Conservation (phyloP, 768 basidiomycete species). For the Suillus brevipes region DNA sequence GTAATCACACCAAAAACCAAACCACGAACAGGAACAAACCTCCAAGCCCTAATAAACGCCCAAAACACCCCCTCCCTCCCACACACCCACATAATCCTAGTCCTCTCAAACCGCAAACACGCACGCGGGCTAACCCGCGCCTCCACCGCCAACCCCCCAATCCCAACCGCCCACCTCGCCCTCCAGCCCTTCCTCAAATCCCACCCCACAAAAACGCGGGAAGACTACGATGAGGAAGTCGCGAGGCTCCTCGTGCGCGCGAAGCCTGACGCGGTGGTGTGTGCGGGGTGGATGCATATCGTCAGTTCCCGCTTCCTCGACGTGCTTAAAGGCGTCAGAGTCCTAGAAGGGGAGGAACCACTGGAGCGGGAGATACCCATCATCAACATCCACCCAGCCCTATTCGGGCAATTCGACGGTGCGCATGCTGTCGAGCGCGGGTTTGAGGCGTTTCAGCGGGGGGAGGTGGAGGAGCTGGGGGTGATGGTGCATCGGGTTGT, state of each 20-base stretch:
- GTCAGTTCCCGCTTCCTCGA: too few species aligned
- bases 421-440: slow-evolving; percentile 89
- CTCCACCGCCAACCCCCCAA: slow-evolving; percentile 62
- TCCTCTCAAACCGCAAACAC: slow-evolving; percentile 89
- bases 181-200: slow-evolving; percentile 82
- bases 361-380: slow-evolving; percentile 60
- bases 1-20: too few species aligned
- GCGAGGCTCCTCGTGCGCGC: slow-evolving; percentile 63
- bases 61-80: slow-evolving; percentile 74
- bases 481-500: slow-evolving; percentile 95
- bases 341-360: slow-evolving; percentile 33
- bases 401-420: slow-evolving; percentile 96
- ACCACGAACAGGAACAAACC: slow-evolving; percentile 73
- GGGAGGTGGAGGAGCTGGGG: slow-evolving; percentile 77
- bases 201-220: slow-evolving; percentile 68
- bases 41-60: slow-evolving; percentile 95
- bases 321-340: slow-evolving; percentile 49
- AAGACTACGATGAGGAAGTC: slow-evolving; percentile 84
- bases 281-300: slow-evolving; percentile 99
- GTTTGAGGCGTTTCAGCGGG: slow-evolving; percentile 82
- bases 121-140: slow-evolving; percentile 91
- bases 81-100: slow-evolving; percentile 68
- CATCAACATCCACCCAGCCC: slow-evolving; percentile 95
- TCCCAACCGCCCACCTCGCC: slow-evolving; percentile 79
- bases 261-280: slow-evolving; percentile 81